Base-by-base conservation (phyloP, 768 basidiomycete genomes). In the Podaxis rugospora region DNA sequence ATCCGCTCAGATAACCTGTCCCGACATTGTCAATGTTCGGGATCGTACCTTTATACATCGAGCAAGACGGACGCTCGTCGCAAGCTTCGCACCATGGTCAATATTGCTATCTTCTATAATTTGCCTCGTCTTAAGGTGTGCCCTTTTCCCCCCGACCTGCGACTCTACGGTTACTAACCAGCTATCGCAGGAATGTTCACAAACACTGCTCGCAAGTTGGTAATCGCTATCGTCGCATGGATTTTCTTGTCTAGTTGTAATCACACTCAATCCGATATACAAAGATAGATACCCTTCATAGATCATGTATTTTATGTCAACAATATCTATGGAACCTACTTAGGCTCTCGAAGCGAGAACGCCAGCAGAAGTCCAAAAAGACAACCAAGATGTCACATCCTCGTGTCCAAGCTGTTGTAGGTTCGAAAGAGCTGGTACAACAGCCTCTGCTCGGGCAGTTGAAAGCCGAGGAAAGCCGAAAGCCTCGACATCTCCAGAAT, bases 1-100 rank as follows among this genome's bases (percentile, higher is more conserved):
- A 84, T 97, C 62, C 94, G 92, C 64, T 84, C 89, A 51, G 93
- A 95, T 69, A 95, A 93, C 69, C 80, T 98, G 18, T 87, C 92
- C 16, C 76, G 85, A 62, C 89, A 88, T 58, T 98, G 96, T 70
- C 79, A 83, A 27, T 98, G 97, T 71, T 97, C 95, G 16, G 96
- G 95, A 11, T 74, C 86, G 1, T 97, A 90, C 71, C 80, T 85
- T 63, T 78, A 90, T 44, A 90, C 87, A 14, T 68, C 90, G 56
- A 88, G 83, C 62, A 90, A 89, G 70, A 81, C 77, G 39, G 94
- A 98, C 55, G 76, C 83, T 61, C 83, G 84, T 66, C 77, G 89
- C 53, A 88, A 83, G 71, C 68, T 98, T 65, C 79, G 86, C 63
- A 95, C 93, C 42, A 86, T 95, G 62, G 85, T 91, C 46, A 95